Evolutionary conservation across 2,329 filamentous ascomycete species (phyloP), one percentile per base, ranked within the genome.

Genomic region (Geosmithia flava): DNA sequence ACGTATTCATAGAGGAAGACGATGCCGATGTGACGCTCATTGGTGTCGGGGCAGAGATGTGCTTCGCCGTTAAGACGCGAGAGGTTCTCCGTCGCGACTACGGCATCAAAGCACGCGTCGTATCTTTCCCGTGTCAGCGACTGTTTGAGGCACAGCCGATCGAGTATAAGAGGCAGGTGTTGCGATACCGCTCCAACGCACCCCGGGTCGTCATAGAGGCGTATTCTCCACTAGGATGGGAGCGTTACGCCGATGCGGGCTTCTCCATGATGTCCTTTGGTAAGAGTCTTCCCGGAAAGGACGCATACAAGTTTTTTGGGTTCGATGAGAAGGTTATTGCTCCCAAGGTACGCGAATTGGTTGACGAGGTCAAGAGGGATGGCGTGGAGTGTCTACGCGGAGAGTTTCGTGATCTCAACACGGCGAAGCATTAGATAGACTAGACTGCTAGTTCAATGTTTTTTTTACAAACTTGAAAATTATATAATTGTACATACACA

Each of bases 191-290:
- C 27, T 62, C 67, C 42, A 62, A 68, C 2, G 33, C 33, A 16
- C 72, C 74, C 0, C 61, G 67, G 1, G 72, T 83, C 16, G 73
- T 80, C 4, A 75, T 83, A 42, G 80, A 83, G 59, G 74, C 77
- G 1, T 81, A 78, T 55, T 68, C 72, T 1, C 65, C 70, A 1
- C 73, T 74, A 50, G 75, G 76, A 1, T 81, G 77, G 76, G 78
- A 80, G 61, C 59, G 76, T 19, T 81, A 80, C 54, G 76, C 76
- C 0, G 71, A 79, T 57, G 77, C 76, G 1, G 74, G 71, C 1
- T 68, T 68, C 50, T 72, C 66, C 45, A 72, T 80, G 68, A 66
- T 67, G 43, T 62, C 64, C 0, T 81, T 80, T 52, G 76, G 76
- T 0, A 74, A 80, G 55, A 74, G 68, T 16, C 56, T 80, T 43